Base-by-base conservation (phyloP, 2,329 filamentous ascomycete species). In the Aspergillus novofumigatus region DNA sequence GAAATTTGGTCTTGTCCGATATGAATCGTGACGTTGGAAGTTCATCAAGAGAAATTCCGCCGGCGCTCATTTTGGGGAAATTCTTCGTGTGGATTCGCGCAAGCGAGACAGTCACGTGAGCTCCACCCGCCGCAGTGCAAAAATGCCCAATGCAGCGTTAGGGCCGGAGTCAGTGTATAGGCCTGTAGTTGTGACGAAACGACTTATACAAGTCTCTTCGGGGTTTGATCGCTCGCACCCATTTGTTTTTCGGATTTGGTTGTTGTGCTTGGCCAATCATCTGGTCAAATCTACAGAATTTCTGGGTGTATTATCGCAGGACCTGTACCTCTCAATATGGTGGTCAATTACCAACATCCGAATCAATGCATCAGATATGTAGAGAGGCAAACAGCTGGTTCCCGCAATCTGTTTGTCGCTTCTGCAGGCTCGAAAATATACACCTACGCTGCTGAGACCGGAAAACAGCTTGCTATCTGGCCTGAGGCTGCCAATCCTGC, bases 401-500 rank as follows among this genome's bases (percentile, higher is more conserved):
- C 67, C 42, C 59, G 59, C 41, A 62, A 81, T 63, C 74, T 89
- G 21, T 73, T 97, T 20, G 81, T 95, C 64, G 89, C 88, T 41
- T 89, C 90, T 26, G 86, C 86, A 59, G 91, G 90, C 14, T 83
- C 87, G 50, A 84, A 81, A 65, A 83, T 97, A 54, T 83, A 90
- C 67, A 83, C 85, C 2, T 88, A 91, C 70, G 80, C 80, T 67
- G 75, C 86, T 6, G 67, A 76, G n/a, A 79, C 83, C 59, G 84
- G 86, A 32, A 73, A 77, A 50, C 77, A 84, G 52, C 71, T 90
- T 20, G 85, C 83, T 47, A 78, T 80, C 67, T 92, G 89, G 89
- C 77, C 79, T 25, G 58, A 66, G 47, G 62, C 69, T 52, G 55
- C 63, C 66, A 55, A 68, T 56, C 59, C 72, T 59, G 54, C 62